A percentile compares a stretch with the other conserved stretches of the same genome.
phyloP scores from a whole-genome alignment of 140 eudicot genomes.

The Ambrosia hybrid region DNA sequence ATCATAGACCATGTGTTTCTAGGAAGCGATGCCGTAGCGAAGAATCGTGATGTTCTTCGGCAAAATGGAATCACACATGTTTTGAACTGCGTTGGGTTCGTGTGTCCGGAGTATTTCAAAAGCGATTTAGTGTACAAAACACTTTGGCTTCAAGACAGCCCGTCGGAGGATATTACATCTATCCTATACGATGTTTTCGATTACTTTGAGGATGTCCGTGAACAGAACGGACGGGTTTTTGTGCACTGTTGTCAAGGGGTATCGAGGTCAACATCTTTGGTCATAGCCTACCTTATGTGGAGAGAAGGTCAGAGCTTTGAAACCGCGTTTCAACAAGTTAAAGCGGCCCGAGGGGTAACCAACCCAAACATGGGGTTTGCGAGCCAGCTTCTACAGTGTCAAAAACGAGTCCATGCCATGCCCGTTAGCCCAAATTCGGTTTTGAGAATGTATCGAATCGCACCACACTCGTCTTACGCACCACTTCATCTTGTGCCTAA shows the following conservation, averaged over 20 bases:
- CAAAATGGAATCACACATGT: conserved; percentile 83
- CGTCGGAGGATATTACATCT: conserved; percentile 90
- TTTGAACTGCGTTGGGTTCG: conserved; percentile 85
- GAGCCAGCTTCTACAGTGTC: conserved; percentile 87
- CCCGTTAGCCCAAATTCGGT: conserved; percentile 84
- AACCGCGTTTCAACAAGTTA: conserved; percentile 81
- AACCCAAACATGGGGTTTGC: conserved; percentile 97
- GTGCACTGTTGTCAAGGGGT: conserved; percentile 96
- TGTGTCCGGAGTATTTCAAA: conserved; percentile 86
- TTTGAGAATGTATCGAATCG: conserved; percentile 76
- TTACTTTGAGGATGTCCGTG: conserved; percentile 83
- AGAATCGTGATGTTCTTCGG: conserved; percentile 62
- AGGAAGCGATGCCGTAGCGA: conserved; percentile 85
- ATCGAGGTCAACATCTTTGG: conserved; percentile 84
- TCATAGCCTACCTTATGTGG: conserved; percentile 96
- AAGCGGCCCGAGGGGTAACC: conserved; percentile 82
- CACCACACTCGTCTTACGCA: conserved; percentile 83
- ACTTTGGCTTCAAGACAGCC: conserved; percentile 92
- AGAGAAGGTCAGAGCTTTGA: conserved; percentile 73
- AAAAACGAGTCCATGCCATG: conserved; percentile 77
- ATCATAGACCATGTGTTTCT: conserved; percentile 68
- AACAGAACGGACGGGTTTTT: conserved; percentile 74
- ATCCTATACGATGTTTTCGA: conserved; percentile 89
- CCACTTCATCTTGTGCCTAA: conserved; percentile 95
- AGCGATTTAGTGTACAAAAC: conserved; percentile 79